These are phyloP conservation scores for Xylariaceae sp. DNA, from an alignment of 2,329 filamentous ascomycete genomes.

Conservation along the genomic window DNA sequence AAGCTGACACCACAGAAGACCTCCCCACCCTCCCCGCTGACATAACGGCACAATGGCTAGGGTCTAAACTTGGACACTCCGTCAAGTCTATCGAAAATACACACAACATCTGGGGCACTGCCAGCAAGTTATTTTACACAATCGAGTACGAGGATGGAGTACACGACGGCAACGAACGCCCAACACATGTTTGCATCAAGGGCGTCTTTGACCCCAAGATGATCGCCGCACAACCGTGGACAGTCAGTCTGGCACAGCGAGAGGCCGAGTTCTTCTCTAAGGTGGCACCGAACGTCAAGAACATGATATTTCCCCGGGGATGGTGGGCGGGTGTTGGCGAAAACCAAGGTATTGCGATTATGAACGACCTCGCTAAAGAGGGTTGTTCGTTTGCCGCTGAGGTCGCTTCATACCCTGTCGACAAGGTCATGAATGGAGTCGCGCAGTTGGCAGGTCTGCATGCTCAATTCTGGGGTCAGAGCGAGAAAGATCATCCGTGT, in stretches of 20 bases:
- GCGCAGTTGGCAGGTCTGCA: constrained; percentile 39
- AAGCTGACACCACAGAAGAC: constrained; percentile 5
- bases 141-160: constrained; percentile 20
- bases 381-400: constrained; percentile 34
- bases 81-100: constrained; percentile 23
- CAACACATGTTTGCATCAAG: constrained; percentile 34
- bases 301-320: constrained; percentile 32
- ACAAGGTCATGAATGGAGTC: constrained; percentile 33
- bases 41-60: constrained; percentile 26
- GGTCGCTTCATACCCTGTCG: constrained; percentile 29
- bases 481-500: constrained; percentile 22
- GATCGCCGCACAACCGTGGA: constrained; percentile 31
- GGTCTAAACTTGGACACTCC: constrained; percentile 25
- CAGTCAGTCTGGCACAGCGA: constrained; percentile 28
- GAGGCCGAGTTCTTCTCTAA: constrained; percentile 37
- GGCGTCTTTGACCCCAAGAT: constrained; percentile 37
- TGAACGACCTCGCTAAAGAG: constrained; percentile 33
- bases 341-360: constrained; percentile 36
- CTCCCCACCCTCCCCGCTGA: constrained; percentile 25
- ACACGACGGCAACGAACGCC: constrained; percentile 11
- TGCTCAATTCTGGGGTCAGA: constrained; percentile 36
- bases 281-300: constrained; percentile 31
- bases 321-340: constrained; percentile 36
- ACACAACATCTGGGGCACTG: constrained; percentile 24
- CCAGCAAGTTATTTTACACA: constrained; percentile 28